Evolutionary conservation across 1,284 basidiomycete genomes (phyloP).

Genomic region (Cutaneotrichosporon mucoides): DNA sequence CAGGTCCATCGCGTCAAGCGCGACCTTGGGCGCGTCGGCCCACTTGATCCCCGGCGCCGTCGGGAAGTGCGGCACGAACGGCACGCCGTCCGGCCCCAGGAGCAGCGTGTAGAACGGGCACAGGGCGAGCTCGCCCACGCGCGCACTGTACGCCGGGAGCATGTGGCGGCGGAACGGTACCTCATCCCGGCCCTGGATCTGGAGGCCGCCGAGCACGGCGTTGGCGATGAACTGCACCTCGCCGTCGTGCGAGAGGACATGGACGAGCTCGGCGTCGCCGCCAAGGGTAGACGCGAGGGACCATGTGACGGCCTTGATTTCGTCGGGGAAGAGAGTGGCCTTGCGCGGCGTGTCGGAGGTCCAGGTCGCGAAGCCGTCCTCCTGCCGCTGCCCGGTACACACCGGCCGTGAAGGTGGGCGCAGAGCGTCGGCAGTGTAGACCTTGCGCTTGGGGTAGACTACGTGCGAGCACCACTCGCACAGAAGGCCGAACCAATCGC

Average conservation of each 20-base stretch:
- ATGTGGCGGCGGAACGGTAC: slow-evolving; percentile 24
- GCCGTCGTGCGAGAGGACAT: slow-evolving; percentile 26
- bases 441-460: slow-evolving; percentile 15
- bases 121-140: slow-evolving; percentile 22
- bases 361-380: slow-evolving; percentile 27
- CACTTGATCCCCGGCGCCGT: slow-evolving; percentile 19
- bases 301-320: slow-evolving; percentile 37
- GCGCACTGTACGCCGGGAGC: slow-evolving; percentile 5
- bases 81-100: slow-evolving; percentile 21
- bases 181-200: slow-evolving; percentile 17
- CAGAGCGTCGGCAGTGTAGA: slow-evolving; percentile 26
- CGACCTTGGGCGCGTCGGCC: slow-evolving; percentile 16
- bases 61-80: slow-evolving; percentile 25
- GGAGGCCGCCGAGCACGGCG: slow-evolving; percentile 13
- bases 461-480: slow-evolving; percentile 35
- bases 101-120: slow-evolving; percentile 41
- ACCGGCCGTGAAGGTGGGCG: slow-evolving; percentile 22
- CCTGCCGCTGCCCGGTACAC: slow-evolving; percentile 31
- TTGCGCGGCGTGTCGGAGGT: slow-evolving; percentile 16
- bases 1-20: slow-evolving; percentile 25
- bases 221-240: neutral
- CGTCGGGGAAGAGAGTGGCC: slow-evolving; percentile 30
- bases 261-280: slow-evolving; percentile 23
- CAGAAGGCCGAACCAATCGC: slow-evolving; percentile 35
- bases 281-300: slow-evolving; percentile 19